Evolutionary conservation across 163 green algal genomes (phyloP), one percentile per base, ranked within the genome.

Genomic region (Trebouxiophyceae sp.): DNA sequence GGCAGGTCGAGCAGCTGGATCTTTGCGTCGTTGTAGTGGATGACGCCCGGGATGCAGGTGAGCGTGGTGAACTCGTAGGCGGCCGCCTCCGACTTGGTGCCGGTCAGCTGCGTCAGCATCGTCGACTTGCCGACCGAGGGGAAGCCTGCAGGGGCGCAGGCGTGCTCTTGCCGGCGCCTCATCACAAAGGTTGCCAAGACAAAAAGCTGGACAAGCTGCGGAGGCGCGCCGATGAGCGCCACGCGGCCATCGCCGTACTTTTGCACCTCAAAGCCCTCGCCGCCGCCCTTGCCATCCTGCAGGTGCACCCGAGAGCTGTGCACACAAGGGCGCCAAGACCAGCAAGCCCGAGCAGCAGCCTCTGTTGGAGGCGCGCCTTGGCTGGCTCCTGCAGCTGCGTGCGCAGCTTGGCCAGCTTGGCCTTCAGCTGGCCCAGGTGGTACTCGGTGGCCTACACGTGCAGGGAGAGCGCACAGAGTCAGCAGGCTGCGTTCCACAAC

Each of bases 41-140:
- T 98, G 32, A 99, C 88, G 22, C 94, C 94, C 20, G 95, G 95
- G 62, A 99, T 98, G 83, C 94, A 98, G 2, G 94, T 99, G 1
- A 99, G 83, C 1, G 93, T 99, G 3, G 94, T 99, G 80, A 99
- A 99, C 72, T 98, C 95, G 69, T 99, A 99, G 2, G 88, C 88
- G 0, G 87, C 93, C n/a, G 84, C 84, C 74, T 97, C 91, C 0
- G 73, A 88, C 62, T 85, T 70, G 0, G 90, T 97, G 54, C 90
- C 90, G 6, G 94, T 98, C 29, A 99, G 83, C 63, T 84, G 63
- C 1, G 88, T 96, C 33, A 99, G 79, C 59, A 98, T 74, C 27
- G 93, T 97, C 23, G 91, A 98, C 82, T 99, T 98, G 2, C 93
- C 93, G 7, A 96, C 90, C 20, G 86, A 92, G 31, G 89, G 83